Evolutionary conservation across 2,329 filamentous ascomycete species (phyloP).

Genomic region (Coleophoma cylindrospora): DNA sequence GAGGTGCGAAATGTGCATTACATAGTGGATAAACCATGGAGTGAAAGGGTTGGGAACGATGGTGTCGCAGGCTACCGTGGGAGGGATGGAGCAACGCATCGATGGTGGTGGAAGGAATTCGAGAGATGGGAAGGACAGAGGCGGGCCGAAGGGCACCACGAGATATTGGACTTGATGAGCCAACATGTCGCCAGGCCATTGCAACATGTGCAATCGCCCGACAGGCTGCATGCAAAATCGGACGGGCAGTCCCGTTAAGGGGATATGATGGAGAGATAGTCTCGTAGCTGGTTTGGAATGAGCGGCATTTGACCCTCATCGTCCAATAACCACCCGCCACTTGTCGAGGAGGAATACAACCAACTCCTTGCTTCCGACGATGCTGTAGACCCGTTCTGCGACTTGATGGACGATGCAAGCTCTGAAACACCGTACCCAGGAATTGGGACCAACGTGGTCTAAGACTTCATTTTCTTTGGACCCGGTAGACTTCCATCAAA

Average conservation of each 20-base stretch:
- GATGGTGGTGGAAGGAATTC: conserved; percentile 49
- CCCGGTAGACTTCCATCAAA: too few relatives aligned
- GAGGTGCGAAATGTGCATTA: conserved; percentile 53
- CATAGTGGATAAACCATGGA: conserved; percentile 57
- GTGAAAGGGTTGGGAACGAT: conserved; percentile 34
- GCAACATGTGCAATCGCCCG: not conserved
- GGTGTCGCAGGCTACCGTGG: conserved; percentile 34
- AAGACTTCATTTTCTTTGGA: too few relatives aligned
- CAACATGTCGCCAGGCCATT: conserved; percentile 1
- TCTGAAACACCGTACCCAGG: too few relatives aligned
- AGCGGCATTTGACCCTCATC: not conserved
- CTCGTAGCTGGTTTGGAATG: not conserved
- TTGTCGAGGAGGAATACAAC: too few relatives aligned
- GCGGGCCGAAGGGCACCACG: conserved; percentile 2
- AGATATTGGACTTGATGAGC: conserved; percentile 6
- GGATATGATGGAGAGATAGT: not conserved
- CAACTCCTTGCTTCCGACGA: too few relatives aligned
- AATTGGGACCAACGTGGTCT: too few relatives aligned
- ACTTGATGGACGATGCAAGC: too few relatives aligned
- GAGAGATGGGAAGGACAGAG: conserved; percentile 30
- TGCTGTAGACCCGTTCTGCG: too few relatives aligned
- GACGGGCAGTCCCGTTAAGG: not conserved
- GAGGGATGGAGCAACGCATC: conserved; percentile 44
- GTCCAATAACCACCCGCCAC: too few relatives aligned
- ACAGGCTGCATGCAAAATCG: not conserved